phyloP scores from a whole-genome alignment of 1,284 basidiomycete genomes.

The Apiotrichum mycotoxinovorans region DNA sequence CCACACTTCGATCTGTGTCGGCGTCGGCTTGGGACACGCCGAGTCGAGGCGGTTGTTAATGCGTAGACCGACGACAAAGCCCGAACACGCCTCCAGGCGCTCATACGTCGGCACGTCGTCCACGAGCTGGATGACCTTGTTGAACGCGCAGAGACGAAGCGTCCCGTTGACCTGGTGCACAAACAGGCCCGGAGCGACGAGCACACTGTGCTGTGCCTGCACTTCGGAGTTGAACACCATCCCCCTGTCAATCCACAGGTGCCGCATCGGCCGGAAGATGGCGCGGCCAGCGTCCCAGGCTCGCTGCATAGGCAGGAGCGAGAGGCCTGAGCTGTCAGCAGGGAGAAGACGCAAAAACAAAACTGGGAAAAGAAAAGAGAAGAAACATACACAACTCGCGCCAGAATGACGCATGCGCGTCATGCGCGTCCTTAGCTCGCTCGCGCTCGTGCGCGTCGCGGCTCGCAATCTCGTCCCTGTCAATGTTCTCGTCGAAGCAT shows the following conservation, averaged over 20 bases:
- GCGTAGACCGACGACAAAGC: neutral
- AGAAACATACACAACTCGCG: neutral
- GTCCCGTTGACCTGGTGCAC: neutral
- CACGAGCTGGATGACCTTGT: neutral
- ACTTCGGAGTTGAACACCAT: too few species aligned
- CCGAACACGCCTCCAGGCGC: neutral
- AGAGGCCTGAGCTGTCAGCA: neutral
- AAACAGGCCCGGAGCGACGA: neutral
- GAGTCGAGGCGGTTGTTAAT: neutral
- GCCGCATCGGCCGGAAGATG: neutral
- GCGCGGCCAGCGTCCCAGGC: neutral
- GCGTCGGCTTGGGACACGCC: neutral
- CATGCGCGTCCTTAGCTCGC: neutral
- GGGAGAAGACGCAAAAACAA: neutral
- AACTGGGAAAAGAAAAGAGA: neutral
- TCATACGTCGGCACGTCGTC: neutral
- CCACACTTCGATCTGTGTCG: neutral
- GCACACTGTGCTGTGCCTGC: neutral
- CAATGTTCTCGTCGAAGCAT: conserved; percentile 18
- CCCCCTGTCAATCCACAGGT: too few species aligned
- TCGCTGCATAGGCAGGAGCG: neutral
- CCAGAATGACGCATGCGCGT: neutral
- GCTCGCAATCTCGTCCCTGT: conserved; percentile 1
- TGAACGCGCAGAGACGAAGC: neutral
- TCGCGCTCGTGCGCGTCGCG: too few species aligned